Conservation (phyloP, 2,329 filamentous ascomycete genomes). For the Decorospora gaudefroyi region DNA sequence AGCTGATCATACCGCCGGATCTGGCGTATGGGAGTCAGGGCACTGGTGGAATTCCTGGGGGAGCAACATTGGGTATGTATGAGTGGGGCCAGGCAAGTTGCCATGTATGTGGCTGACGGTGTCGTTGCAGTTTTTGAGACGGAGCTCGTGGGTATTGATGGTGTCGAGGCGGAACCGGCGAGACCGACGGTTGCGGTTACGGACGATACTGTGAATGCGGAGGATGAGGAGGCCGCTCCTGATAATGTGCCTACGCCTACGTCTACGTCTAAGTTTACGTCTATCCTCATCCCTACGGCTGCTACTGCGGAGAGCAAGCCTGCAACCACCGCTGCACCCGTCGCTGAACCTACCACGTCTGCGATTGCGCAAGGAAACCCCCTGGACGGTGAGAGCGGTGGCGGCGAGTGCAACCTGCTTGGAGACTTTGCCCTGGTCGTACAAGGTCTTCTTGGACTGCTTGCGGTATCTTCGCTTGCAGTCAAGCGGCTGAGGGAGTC, state of each 20-base stretch:
- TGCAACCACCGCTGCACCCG: slow-evolving; percentile 17
- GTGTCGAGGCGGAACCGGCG: slow-evolving; percentile 33
- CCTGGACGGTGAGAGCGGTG: slow-evolving; percentile 52
- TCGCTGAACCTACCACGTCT: slow-evolving; percentile 19
- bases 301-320: slow-evolving; percentile 13
- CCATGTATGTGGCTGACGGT: slow-evolving; percentile 16
- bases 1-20: slow-evolving; percentile 85
- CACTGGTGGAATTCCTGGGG: slow-evolving; percentile 77
- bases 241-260: slow-evolving; percentile 16
- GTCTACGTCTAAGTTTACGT: slow-evolving; percentile 13
- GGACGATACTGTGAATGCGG: slow-evolving; percentile 10
- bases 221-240: slow-evolving; percentile 17
- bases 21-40: slow-evolving; percentile 77
- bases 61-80: slow-evolving; percentile 71
- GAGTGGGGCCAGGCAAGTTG: background rate
- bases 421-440: slow-evolving; percentile 90
- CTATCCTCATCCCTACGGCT: slow-evolving; percentile 17
- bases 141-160: slow-evolving; percentile 81
- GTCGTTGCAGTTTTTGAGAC: slow-evolving; percentile 80
- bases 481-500: slow-evolving; percentile 92
- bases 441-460: slow-evolving; percentile 79
- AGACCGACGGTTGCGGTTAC: slow-evolving; percentile 11
- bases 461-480: slow-evolving; percentile 84
- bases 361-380: slow-evolving; percentile 34
- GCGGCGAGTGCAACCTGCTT: slow-evolving; percentile 82